These are phyloP conservation scores for Cynara cardunculus DNA, from an alignment of 129 eudicot species.

Conservation along the genomic window DNA sequence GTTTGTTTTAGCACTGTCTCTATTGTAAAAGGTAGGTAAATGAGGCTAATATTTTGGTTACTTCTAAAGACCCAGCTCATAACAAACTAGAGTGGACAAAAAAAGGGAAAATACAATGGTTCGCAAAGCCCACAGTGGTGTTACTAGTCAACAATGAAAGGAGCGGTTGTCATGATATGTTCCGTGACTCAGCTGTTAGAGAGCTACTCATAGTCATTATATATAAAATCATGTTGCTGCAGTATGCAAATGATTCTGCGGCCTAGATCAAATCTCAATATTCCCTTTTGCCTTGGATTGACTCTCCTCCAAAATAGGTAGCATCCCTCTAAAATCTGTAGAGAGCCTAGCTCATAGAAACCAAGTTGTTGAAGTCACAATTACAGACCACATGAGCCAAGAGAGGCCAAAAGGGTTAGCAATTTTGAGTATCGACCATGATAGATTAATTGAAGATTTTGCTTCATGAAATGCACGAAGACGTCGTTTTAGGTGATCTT, in stretches of 20 bases:
- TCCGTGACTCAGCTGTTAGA: conserved; percentile 15
- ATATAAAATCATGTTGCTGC: not conserved
- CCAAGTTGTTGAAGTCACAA: too few relatives aligned
- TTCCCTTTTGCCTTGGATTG: conserved; percentile 6
- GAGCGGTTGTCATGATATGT: conserved; percentile 16
- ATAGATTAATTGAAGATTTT: too few relatives aligned
- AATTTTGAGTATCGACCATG: too few relatives aligned
- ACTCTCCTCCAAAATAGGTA: not conserved
- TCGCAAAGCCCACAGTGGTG: not conserved
- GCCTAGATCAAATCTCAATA: not conserved
- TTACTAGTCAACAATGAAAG: conserved; percentile 8
- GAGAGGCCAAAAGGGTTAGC: too few relatives aligned
- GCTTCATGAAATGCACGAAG: too few relatives aligned
- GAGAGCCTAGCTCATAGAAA: not conserved
- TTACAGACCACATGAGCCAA: too few relatives aligned
- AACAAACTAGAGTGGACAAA: not conserved
- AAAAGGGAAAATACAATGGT: conserved; percentile 3
- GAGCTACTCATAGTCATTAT: not conserved
- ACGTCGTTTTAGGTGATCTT: too few relatives aligned
- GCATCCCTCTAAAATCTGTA: conserved; percentile 13
- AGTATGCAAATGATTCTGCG: not conserved
- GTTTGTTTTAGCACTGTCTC: too few relatives aligned
- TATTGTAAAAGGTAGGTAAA: too few relatives aligned
- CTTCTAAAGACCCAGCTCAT: not conserved
- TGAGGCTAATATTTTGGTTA: not conserved